Conservation (phyloP, 192 early-diverging fungal genomes). For the Radiomyces spectabilis region DNA sequence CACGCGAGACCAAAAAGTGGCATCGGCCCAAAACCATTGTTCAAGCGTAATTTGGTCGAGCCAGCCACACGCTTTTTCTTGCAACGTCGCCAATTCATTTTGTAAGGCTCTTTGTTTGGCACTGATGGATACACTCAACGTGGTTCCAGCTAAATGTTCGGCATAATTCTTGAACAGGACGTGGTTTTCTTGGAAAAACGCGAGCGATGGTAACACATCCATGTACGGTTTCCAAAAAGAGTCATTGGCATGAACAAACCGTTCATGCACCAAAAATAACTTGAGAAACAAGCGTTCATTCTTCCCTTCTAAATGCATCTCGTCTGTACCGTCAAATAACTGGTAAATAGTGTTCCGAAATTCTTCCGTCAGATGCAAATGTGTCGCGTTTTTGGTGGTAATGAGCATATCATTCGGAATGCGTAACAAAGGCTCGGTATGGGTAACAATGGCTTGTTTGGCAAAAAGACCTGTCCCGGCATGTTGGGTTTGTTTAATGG, state of each 20-base stretch:
- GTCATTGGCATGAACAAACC: no score
- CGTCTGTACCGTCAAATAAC: no score
- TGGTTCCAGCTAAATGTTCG: constrained; percentile 43
- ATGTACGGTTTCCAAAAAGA: constrained; percentile 46
- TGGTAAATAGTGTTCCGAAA: no score
- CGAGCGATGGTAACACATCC: constrained; percentile 44
- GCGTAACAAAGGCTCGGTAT: neutral
- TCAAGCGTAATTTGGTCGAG: constrained; percentile 32
- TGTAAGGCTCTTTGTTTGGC: constrained; percentile 42
- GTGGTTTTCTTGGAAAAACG: constrained; percentile 22
- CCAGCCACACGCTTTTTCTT: constrained; percentile 11
- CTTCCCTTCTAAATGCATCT: no score
- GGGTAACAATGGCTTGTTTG: neutral
- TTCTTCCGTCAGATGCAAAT: neutral
- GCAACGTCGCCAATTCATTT: constrained; percentile 31
- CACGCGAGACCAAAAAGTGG: constrained; percentile 63
- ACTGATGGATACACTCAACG: constrained; percentile 36
- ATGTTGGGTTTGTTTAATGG: neutral
- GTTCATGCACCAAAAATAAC: constrained; percentile 35
- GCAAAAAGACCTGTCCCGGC: constrained; percentile 18
- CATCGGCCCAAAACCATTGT: constrained; percentile 57
- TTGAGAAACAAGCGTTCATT: constrained; percentile 29
- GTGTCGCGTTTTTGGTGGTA: neutral
- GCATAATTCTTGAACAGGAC: constrained; percentile 30
- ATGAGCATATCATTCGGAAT: neutral